Evolutionary conservation across 441 rosid genomes (phyloP).

Genomic region (Dalechampia spathulata): DNA sequence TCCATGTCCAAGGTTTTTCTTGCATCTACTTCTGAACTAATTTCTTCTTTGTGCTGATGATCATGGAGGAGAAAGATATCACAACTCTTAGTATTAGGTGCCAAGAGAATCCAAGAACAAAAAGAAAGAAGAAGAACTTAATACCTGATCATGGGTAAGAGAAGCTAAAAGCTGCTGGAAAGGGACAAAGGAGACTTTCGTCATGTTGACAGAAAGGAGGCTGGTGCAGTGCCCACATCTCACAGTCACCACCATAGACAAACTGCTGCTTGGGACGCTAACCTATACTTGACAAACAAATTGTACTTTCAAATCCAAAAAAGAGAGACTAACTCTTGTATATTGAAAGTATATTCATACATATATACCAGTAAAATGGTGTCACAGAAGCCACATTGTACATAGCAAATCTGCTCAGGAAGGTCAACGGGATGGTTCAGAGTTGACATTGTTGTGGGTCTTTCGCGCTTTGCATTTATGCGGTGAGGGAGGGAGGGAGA

Average conservation of each 20-base stretch:
- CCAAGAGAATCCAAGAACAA: not conserved
- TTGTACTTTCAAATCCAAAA: not conserved
- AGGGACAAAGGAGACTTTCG: conserved; percentile 82
- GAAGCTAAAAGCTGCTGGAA: conserved; percentile 75
- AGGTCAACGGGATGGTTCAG: conserved; percentile 62
- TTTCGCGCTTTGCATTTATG: too few species aligned
- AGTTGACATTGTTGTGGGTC: conserved; percentile 42
- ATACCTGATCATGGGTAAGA: conserved; percentile 41
- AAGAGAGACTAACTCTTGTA: too few species aligned
- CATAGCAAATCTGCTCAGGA: conserved; percentile 89
- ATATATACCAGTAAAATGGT: conserved; percentile 68
- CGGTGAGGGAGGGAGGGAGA: too few species aligned
- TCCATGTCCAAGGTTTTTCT: conserved; percentile 24
- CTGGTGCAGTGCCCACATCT: conserved; percentile 94
- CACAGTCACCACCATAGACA: conserved; percentile 82
- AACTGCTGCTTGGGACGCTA: conserved; percentile 80
- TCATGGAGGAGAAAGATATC: not conserved
- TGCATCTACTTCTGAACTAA: conserved; percentile 24
- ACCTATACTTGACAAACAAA: conserved; percentile 38
- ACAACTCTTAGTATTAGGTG: not conserved
- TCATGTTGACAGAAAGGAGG: conserved; percentile 88
- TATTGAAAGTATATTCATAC: not conserved
- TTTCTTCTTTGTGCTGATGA: conserved; percentile 37
- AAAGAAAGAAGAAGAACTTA: not conserved
- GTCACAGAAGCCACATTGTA: conserved; percentile 88